A percentile compares a stretch with the other conserved stretches of the same genome.
phyloP scores from a whole-genome alignment of 148 eudicot species.

The Rhododendron williamsianum region DNA sequence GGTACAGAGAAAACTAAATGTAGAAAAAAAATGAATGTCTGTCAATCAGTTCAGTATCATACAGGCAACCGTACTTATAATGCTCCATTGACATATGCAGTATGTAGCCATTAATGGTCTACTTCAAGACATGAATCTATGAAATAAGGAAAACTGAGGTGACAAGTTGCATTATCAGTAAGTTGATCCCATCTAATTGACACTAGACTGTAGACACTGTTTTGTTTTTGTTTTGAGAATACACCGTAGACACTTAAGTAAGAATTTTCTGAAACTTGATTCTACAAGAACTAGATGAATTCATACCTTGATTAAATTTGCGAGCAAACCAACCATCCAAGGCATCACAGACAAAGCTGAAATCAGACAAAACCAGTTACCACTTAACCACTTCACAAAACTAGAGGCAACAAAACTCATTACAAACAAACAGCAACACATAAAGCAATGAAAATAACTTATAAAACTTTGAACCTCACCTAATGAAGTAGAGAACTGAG shows the following conservation, averaged over 20 bases:
- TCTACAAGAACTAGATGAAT: background rate
- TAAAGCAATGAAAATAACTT: background rate
- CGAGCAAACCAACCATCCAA: constrained; percentile 98
- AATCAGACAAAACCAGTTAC: constrained; percentile 14
- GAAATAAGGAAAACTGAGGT: background rate
- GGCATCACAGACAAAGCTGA: constrained; percentile 93
- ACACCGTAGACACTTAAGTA: background rate
- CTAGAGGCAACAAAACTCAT: background rate
- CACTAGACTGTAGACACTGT: background rate
- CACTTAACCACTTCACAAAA: background rate
- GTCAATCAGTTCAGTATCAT: background rate
- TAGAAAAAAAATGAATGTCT: background rate
- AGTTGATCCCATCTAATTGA: background rate
- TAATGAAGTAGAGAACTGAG: constrained; percentile 65
- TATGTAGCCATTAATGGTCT: background rate
- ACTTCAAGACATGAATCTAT: background rate
- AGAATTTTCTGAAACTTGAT: background rate
- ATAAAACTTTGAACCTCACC: constrained; percentile 36
- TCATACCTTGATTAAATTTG: constrained; percentile 86
- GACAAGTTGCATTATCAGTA: background rate
- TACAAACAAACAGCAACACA: background rate
- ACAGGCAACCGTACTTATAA: background rate
- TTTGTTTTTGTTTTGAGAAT: no score
- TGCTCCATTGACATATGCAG: background rate
- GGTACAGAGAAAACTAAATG: background rate